Evolutionary conservation across 306 rosid species (phyloP).

Genomic region (Quercus berberidifolia): DNA sequence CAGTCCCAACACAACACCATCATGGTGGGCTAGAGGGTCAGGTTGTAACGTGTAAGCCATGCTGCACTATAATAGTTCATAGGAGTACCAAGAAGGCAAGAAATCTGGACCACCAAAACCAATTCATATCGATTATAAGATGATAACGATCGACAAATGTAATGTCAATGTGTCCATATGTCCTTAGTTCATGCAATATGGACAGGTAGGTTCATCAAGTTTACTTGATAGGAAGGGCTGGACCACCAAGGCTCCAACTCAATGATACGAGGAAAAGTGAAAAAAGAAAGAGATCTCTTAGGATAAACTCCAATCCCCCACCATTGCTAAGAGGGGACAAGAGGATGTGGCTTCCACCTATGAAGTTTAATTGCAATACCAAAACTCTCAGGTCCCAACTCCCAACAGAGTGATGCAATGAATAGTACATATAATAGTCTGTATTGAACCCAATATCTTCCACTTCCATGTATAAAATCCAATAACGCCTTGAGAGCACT

Average conservation of each 20-base stretch:
- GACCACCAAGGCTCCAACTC: conserved; percentile 40
- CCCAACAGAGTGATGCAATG: conserved; percentile 23
- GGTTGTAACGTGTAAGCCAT: neutral
- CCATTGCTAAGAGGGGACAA: conserved; percentile 29
- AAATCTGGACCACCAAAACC: conserved; percentile 29
- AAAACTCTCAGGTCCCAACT: conserved; percentile 29
- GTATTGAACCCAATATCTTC: neutral
- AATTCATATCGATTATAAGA: neutral
- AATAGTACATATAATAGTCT: neutral
- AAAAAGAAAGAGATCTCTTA: conserved; percentile 26
- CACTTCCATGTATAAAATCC: neutral
- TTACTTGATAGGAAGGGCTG: conserved; percentile 9
- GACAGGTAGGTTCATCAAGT: neutral
- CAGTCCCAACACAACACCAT: neutral
- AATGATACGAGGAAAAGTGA: conserved; percentile 25
- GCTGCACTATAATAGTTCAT: neutral
- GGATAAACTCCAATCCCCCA: conserved; percentile 25
- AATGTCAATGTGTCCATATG: neutral
- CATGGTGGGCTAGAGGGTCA: neutral
- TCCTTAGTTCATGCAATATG: neutral
- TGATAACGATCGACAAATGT: conserved; percentile 13
- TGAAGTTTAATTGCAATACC: conserved; percentile 21
- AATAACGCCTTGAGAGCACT: neutral
- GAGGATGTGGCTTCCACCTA: conserved; percentile 43
- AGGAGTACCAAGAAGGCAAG: neutral